Conservation (phyloP, 2,329 filamentous ascomycete genomes). For the Diaporthe destruens region DNA sequence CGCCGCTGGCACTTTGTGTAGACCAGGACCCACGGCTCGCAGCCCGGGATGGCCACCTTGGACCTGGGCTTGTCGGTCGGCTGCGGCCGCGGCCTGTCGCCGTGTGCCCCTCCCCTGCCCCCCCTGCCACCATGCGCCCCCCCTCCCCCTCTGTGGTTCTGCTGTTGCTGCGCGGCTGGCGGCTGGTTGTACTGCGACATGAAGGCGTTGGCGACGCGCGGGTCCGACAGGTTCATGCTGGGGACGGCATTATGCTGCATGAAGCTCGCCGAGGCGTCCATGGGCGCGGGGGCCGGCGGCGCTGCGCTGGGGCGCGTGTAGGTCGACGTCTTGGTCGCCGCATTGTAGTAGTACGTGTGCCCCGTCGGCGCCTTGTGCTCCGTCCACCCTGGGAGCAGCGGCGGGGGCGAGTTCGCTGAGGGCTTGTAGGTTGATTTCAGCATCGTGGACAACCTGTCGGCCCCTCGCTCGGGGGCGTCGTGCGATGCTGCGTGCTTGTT, state of each 20-base stretch:
- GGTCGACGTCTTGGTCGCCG: slow-evolving; percentile 85
- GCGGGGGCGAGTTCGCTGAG: slow-evolving; percentile 61
- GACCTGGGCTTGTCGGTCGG: slow-evolving; percentile 84
- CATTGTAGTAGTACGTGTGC: slow-evolving; percentile 90
- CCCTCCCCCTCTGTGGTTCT: slow-evolving; percentile 51
- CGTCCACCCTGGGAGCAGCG: slow-evolving; percentile 87
- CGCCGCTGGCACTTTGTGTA: slow-evolving; percentile 89
- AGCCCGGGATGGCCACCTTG: slow-evolving; percentile 82
- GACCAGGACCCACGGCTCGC: slow-evolving; percentile 91
- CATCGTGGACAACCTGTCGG: slow-evolving; percentile 59
- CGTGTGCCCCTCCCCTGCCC: slow-evolving; percentile 58
- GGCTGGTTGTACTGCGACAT: slow-evolving; percentile 65
- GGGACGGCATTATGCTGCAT: slow-evolving; percentile 57
- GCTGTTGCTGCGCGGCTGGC: slow-evolving; percentile 52
- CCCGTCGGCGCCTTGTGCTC: slow-evolving; percentile 91
- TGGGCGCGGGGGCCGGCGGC: slow-evolving; percentile 45
- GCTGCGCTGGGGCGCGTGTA: slow-evolving; percentile 78
- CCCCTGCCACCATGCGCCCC: slow-evolving; percentile 47
- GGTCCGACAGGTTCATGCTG: slow-evolving; percentile 61
- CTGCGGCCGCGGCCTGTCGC: slow-evolving; percentile 73
- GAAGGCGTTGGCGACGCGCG: slow-evolving; percentile 70
- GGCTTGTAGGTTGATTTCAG: slow-evolving; percentile 83
- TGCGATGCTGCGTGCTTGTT: background rate
- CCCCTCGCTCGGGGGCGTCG: background rate
- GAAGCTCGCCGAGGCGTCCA: slow-evolving; percentile 54